Evolutionary conservation across 2,329 filamentous ascomycete genomes (phyloP).

Genomic region (Cryoendolithus antarcticus): DNA sequence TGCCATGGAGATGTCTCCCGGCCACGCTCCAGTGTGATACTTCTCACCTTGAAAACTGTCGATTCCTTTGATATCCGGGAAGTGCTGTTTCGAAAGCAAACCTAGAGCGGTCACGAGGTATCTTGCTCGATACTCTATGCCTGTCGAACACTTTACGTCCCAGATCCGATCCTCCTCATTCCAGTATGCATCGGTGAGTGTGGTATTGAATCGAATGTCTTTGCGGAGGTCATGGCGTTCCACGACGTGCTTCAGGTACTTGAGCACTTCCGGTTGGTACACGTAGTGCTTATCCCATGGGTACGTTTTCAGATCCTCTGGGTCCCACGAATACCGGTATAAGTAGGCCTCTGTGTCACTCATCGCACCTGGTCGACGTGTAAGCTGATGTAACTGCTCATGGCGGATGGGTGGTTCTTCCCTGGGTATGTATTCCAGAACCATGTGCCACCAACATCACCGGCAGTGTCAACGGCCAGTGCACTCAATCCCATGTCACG

Average conservation of each 20-base stretch:
- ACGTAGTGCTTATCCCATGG: conserved; percentile 26
- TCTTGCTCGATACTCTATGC: conserved; percentile 11
- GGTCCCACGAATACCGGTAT: conserved; percentile 19
- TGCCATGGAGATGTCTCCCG: conserved; percentile 13
- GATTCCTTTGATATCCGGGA: conserved; percentile 24
- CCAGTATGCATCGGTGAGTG: conserved; percentile 23
- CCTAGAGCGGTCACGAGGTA: conserved; percentile 26
- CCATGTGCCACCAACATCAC: conserved; percentile 22
- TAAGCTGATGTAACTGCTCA: conserved; percentile 19
- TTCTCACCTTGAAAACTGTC: conserved; percentile 22
- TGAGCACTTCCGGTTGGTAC: conserved; percentile 22
- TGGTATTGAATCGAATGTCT: conserved; percentile 31
- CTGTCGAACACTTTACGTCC: conserved; percentile 16
- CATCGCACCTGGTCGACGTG: conserved; percentile 26
- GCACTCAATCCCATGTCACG: conserved; percentile 19
- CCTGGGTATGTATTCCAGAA: conserved; percentile 14
- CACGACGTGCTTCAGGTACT: conserved; percentile 24
- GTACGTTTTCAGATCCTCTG: conserved; percentile 18
- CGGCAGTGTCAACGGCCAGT: conserved; percentile 17
- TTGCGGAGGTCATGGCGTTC: conserved; percentile 23
- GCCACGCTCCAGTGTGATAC: conserved; percentile 25
- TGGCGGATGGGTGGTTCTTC: conserved; percentile 23
- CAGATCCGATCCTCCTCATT: conserved; percentile 20
- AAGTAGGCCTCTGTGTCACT: conserved; percentile 10
- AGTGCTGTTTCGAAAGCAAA: conserved; percentile 20